Base-by-base conservation (phyloP, 1,284 basidiomycete species). In the Irpex lacteus region DNA sequence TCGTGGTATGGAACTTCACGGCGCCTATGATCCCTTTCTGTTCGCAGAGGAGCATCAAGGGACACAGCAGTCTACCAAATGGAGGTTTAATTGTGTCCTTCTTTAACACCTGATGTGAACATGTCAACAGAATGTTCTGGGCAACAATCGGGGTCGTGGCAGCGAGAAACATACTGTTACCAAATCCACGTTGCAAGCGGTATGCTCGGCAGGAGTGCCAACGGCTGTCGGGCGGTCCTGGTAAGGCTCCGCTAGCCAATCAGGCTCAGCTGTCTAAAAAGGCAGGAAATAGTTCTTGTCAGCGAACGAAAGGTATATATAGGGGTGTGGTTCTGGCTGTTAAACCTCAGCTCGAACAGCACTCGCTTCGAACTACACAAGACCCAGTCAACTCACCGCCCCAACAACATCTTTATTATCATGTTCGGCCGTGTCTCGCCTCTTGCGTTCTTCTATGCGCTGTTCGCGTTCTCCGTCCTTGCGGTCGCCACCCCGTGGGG, bases 401-500 rank as follows among this genome's bases (percentile, higher is more conserved):
- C 47, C 11, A 13, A n/a, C 58, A 44, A 38, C 9, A 11, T 11
- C 13, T 59, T 19, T 21, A 11, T 58, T 58, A 65, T 50, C 36
- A 71, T 70, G 66, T 68, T 71, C 65, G n/a, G 61, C 59, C 71
- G 68, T 49, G 53, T 64, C 58, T n/a, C 49, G 1, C 54, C 54
- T 26, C 38, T 66, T 63, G 44, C 64, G 60, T 53, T 69, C 63
- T 57, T 66, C 66, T 63, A 65, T 44, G 50, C 61, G 11, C 58
- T 66, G 58, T 56, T 70, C 58, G 67, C 71, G 57, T 63, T 73
- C 65, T 58, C 69, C 34, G 32, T 71, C 68, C 70, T 72, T 71
- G 71, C 70, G 69, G 69, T 63, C 68, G 73, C 73, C 69, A 73
- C 60, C 59, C 71, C 72, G 59, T 64, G 66, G 36, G 64, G 65